These are phyloP conservation scores for Eutrema salsugineum DNA, from an alignment of 441 rosid genomes.

Conservation along the genomic window DNA sequence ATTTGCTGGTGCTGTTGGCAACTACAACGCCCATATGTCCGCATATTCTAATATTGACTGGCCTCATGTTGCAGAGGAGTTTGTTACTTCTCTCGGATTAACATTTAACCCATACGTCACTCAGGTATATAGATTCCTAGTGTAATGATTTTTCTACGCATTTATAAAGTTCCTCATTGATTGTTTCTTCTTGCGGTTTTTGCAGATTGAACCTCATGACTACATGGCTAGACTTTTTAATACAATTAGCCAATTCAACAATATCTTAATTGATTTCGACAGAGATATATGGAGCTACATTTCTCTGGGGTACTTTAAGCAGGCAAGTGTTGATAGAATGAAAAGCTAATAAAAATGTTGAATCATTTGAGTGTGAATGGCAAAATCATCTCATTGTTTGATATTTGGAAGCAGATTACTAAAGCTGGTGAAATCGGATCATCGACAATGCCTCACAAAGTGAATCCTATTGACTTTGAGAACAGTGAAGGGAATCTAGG, in stretches of 20 bases:
- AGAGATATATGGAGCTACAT: constrained; percentile 93
- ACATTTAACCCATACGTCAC: constrained; percentile 87
- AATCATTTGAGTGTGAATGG: not conserved
- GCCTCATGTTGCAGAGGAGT: constrained; percentile 77
- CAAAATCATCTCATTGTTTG: not conserved
- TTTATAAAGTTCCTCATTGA: not conserved
- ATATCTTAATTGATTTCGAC: constrained; percentile 81
- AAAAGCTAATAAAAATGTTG: not conserved
- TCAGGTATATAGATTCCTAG: constrained; percentile 40
- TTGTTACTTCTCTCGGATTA: constrained; percentile 85
- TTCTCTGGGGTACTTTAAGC: constrained; percentile 81
- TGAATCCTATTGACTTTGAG: constrained; percentile 93
- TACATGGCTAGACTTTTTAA: constrained; percentile 86
- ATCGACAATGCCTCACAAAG: constrained; percentile 99
- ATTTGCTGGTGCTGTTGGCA: constrained; percentile 98
- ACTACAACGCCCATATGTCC: constrained; percentile 83
- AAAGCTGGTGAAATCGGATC: constrained; percentile 97
- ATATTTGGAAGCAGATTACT: constrained; percentile 57
- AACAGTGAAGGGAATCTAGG: constrained; percentile 98
- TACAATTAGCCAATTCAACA: constrained; percentile 67
- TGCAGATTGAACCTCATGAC: constrained; percentile 96
- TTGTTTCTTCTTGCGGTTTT: constrained; percentile 2
- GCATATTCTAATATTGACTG: constrained; percentile 78
- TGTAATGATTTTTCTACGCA: not conserved
- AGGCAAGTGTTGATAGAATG: constrained; percentile 41